These are phyloP conservation scores for Monilinia fructicola DNA, from an alignment of 2,329 filamentous ascomycete species.

Conservation along the genomic window DNA sequence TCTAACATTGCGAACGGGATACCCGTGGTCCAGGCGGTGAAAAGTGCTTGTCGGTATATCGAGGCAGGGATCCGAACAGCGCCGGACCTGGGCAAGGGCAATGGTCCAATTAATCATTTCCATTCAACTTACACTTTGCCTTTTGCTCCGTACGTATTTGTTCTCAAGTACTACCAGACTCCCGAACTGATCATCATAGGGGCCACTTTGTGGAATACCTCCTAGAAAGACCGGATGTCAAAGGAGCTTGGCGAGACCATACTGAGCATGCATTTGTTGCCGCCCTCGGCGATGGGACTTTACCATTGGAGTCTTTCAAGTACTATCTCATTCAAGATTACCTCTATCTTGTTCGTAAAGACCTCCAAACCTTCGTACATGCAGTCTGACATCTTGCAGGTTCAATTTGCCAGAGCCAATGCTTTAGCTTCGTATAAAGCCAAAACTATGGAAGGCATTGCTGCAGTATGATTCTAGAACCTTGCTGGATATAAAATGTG, in stretches of 20 bases:
- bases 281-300: slow-evolving; percentile 69
- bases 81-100: slow-evolving; percentile 55
- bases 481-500: neutral
- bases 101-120: slow-evolving; percentile 76
- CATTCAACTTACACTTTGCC: slow-evolving; percentile 68
- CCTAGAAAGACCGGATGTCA: slow-evolving; percentile 72
- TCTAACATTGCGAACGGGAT: slow-evolving; percentile 66
- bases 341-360: slow-evolving; percentile 68
- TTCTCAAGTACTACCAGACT: neutral
- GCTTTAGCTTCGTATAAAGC: slow-evolving; percentile 84
- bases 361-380: neutral
- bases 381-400: slow-evolving; percentile 46
- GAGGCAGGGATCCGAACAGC: slow-evolving; percentile 63
- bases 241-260: slow-evolving; percentile 70
- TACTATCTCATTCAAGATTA: slow-evolving; percentile 92
- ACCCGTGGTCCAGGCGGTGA: slow-evolving; percentile 59
- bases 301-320: slow-evolving; percentile 78
- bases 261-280: slow-evolving; percentile 81
- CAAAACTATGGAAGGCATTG: slow-evolving; percentile 70
- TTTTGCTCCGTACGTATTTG: slow-evolving; percentile 54
- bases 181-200: slow-evolving; percentile 43
- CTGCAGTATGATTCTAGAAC: slow-evolving; percentile 52
- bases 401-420: slow-evolving; percentile 85
- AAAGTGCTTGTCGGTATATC: slow-evolving; percentile 67
- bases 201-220: slow-evolving; percentile 83